Base-by-base conservation (phyloP, 768 basidiomycete species). In the Ramaria sp. region DNA sequence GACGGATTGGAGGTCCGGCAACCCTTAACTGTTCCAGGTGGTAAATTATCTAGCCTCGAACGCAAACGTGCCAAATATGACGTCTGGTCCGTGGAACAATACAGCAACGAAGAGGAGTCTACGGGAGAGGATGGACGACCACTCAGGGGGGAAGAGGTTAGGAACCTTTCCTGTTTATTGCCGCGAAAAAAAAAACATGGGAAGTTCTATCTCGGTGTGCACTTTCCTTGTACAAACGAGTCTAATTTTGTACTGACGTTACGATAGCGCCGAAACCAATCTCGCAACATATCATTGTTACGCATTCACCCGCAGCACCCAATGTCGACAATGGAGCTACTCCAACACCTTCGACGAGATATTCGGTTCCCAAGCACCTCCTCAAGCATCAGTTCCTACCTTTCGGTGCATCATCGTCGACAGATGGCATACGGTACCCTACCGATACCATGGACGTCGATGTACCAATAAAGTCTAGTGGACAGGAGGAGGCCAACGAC, bases 321-420 rank as follows among this genome's bases (percentile, higher is more conserved):
- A 56, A 56, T n/a, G 58, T 12, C 57, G 59, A 10, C 2, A 56
- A 65, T 9, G 57, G 59, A 0, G 25, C 61, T 3, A 34, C 57
- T 1, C 58, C 69, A n/a, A 59, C 62, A 1, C 43, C 59, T 56
- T 77, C 80, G 6, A 73, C 79, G 1, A 74, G 85, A 18, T 70
- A 74, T 3, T 72, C 68, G 9, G 78, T 87, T 60, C 77, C 85
- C 0, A 68, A 71, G 45, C 80, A 85, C 43, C 59, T 79, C 1
- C 70, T 88, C 30, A 85, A 72, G 55, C 84, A 86, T 59, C 63
- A 69, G 1, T 88, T 83, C 64, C 62, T 78, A 59, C 85, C 85
- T 0, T 78, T 75, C 27, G 84, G 84, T 1, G 57, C 51, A 9
- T 77, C 82, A 13, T 63, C 71, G 18, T 7, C 32, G 13, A 48